Base-by-base conservation (phyloP, 768 basidiomycete genomes). In the Hortiboletus flavorubellus region DNA sequence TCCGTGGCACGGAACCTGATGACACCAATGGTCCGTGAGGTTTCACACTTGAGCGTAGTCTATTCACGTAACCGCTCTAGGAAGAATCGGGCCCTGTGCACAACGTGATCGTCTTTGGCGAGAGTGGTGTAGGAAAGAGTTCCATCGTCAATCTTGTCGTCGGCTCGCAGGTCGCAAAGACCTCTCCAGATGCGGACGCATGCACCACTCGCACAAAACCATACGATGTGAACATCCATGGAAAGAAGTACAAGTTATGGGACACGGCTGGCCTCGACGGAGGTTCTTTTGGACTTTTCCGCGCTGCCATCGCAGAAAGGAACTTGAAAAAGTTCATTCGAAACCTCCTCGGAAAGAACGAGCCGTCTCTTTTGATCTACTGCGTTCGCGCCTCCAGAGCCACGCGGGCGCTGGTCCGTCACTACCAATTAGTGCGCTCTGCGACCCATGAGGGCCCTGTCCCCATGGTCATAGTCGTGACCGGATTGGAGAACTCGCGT, bases 31-130 rank as follows among this genome's bases (percentile, higher is more conserved):
- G 66, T 67, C 40, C 40, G 66, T 63, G 29, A 23, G 26, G 7
- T 46, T 58, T 42, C 16, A 5, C 11, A 18, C n/a, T 46, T 35
- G 41, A 40, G 30, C 40, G 30, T 31, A 6, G 16, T 26, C 9
- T 14, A 40, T 55, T 54, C 40, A 59, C 49, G 18, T 54, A 43
- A 51, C 34, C 12, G 38, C 34, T 26, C 31, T 34, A 61, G 59
- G 48, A 21, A 29, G 53, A 47, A 35, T 29, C 46, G 26, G 35
- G 23, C 16, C 51, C 56, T 4, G 56, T 37, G 30, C 48, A 51
- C 44, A 78, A 78, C 55, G 63, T 77, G 47, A 50, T 78, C 44
- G 38, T 78, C n/a, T 79, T 78, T 55, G 78, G 77, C n/a, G 76
- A 78, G 59, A 63, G 68, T 9, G 77, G 77, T 35, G 55, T 66